Percentiles rank a stretch among this genome's conserved stretches.
Evolutionary conservation across 2,329 filamentous ascomycete species (phyloP).

Genomic region (Davidsoniella australis): DNA sequence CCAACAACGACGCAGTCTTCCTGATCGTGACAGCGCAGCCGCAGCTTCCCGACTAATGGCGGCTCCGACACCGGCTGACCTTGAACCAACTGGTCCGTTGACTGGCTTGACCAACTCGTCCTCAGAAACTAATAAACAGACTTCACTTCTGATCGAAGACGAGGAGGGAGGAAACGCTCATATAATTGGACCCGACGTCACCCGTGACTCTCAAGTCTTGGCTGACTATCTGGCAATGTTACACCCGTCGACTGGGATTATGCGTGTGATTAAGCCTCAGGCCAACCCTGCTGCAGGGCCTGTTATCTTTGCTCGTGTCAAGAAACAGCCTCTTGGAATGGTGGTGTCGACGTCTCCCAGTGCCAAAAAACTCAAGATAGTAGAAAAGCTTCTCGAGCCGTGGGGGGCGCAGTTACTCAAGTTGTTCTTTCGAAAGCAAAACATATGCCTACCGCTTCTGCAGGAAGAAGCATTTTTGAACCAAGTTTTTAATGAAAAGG

Average conservation of each 20-base stretch:
- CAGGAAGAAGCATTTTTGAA: slow-evolving; percentile 36
- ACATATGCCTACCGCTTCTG: slow-evolving; percentile 43
- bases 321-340: slow-evolving; percentile 28
- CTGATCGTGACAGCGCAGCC: background rate
- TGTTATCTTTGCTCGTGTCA: slow-evolving; percentile 30
- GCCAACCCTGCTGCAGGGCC: slow-evolving; percentile 21
- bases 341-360: slow-evolving; percentile 22
- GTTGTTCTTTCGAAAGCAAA: slow-evolving; percentile 37
- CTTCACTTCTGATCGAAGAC: slow-evolving; percentile 18
- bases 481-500: slow-evolving; percentile 27
- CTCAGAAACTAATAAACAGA: slow-evolving; percentile 8
- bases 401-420: slow-evolving; percentile 32
- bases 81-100: slow-evolving; percentile 6
- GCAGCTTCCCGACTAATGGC: background rate
- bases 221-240: slow-evolving; percentile 35
- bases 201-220: slow-evolving; percentile 42
- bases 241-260: slow-evolving; percentile 18
- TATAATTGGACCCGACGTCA: slow-evolving; percentile 42
- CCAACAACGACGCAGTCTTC: background rate
- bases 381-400: slow-evolving; percentile 42
- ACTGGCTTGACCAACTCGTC: slow-evolving; percentile 4
- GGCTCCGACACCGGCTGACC: slow-evolving; percentile 6
- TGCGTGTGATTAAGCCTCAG: slow-evolving; percentile 19
- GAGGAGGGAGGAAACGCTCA: slow-evolving; percentile 28
- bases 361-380: slow-evolving; percentile 32